Evolutionary conservation across 2,329 filamentous ascomycete genomes (phyloP), one percentile per base, ranked within the genome.

Genomic region (Neonectria neomacrospora): DNA sequence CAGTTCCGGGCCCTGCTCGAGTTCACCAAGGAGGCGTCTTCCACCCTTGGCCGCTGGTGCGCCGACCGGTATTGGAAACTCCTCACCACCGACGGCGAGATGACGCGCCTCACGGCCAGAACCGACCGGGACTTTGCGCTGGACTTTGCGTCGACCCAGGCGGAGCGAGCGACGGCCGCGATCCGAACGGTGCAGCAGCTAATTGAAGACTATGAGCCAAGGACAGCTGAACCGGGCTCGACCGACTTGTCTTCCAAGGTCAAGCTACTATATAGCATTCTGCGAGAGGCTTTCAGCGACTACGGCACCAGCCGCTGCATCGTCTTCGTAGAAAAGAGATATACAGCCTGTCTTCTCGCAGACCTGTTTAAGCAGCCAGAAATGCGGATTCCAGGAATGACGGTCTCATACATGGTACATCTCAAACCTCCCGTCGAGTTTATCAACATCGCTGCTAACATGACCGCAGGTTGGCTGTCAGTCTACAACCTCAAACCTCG

Each of bases 31-130:
- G 78, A 84, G 9, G 86, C 90, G 2, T 88, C 86, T 1, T 84
- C 86, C 2, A 84, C 91, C 44, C 82, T 98, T 4, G 96, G 96
- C 1, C 79, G 85, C 3, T 98, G 96, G 95, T 92, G 91, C 69
- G 89, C 93, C 0, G 94, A 99, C 74, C 83, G 88, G 54, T 89
- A 93, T 61, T 97, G 94, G 94, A 82, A 86, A 57, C 85, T 93
- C 32, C 86, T 87, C 12, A 82, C 97, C 22, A 83, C 85, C 0
- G 86, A 92, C 6, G 81, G 88, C 3, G 86, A 90, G 61, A 78
- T 86, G 0, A 80, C 82, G 3, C 91, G 87, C 66, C 80, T 93
- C 2, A 85, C 91, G 52, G 82, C 86, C 59, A 81, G 84, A 61
- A 83, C 85, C 1, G 84, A 84, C 63, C 76, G 78, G 7, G 76